These are phyloP conservation scores for Fusarium domesticum DNA, from an alignment of 2,329 filamentous ascomycete species.

Conservation along the genomic window DNA sequence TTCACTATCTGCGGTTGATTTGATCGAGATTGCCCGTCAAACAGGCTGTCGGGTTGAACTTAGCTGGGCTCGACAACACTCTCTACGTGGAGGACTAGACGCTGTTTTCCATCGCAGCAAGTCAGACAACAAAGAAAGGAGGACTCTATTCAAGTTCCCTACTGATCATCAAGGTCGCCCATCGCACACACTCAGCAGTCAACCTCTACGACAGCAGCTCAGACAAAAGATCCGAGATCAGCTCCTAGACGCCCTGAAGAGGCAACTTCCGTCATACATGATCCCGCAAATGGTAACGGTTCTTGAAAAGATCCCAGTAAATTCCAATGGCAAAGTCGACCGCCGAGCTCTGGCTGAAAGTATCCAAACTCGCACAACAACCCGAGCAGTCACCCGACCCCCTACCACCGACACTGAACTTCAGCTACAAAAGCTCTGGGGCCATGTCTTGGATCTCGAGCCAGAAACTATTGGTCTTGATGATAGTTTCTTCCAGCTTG, in stretches of 20 bases:
- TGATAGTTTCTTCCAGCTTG: slow-evolving; percentile 29
- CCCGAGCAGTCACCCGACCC: not conserved
- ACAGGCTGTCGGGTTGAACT: slow-evolving; percentile 46
- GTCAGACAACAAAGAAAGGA: slow-evolving; percentile 2
- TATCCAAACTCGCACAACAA: not conserved
- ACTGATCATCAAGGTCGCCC: slow-evolving; percentile 8
- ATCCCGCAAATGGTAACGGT: slow-evolving; percentile 1
- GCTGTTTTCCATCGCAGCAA: slow-evolving; percentile 36
- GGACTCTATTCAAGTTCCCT: slow-evolving; percentile 25
- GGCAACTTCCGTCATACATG: slow-evolving; percentile 8
- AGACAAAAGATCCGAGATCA: not conserved
- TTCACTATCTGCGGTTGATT: slow-evolving; percentile 15
- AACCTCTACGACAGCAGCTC: slow-evolving; percentile 3
- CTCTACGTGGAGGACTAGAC: slow-evolving; percentile 26
- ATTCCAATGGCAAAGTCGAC: slow-evolving; percentile 9
- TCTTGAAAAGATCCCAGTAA: slow-evolving; percentile 3
- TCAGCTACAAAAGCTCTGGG: slow-evolving; percentile 11
- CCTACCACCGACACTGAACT: not conserved
- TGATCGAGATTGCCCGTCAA: slow-evolving; percentile 23
- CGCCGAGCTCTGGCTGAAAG: slow-evolving; percentile 4
- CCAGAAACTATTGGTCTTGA: slow-evolving; percentile 29
- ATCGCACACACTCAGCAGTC: not conserved
- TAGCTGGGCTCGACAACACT: slow-evolving; percentile 42
- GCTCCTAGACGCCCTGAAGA: slow-evolving; percentile 3
- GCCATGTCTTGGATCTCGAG: slow-evolving; percentile 9